These are phyloP conservation scores for Ichthyophthirius multifiliis DNA, from an alignment of 169 alveolate genomes.

Conservation along the genomic window DNA sequence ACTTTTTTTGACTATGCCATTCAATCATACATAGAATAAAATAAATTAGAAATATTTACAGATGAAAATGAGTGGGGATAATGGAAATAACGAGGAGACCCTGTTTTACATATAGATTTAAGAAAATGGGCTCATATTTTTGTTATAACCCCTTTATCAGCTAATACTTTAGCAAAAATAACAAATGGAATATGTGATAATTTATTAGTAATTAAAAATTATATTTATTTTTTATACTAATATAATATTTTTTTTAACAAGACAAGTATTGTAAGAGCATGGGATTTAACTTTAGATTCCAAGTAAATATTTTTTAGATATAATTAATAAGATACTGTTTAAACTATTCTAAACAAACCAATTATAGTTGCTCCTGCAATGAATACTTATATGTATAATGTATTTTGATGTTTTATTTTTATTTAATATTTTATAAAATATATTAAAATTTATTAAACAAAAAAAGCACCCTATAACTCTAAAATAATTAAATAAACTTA, in stretches of 20 bases:
- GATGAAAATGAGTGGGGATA: slow-evolving; percentile 77
- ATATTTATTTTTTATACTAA: background rate
- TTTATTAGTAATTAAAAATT: slow-evolving; percentile 67
- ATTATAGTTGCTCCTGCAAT: slow-evolving; percentile 92
- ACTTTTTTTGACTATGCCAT: slow-evolving; percentile 41
- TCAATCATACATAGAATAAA: background rate
- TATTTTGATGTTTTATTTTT: background rate
- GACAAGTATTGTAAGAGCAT: slow-evolving; percentile 92
- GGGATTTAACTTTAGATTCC: slow-evolving; percentile 76
- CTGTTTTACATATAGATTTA: slow-evolving; percentile 80
- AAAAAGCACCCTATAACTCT: slow-evolving; percentile 84
- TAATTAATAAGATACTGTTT: background rate
- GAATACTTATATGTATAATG: slow-evolving; percentile 91
- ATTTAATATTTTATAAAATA: too few relatives aligned
- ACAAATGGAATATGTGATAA: slow-evolving; percentile 92
- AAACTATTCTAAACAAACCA: slow-evolving; percentile 58
- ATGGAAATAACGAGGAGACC: slow-evolving; percentile 78
- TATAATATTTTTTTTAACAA: slow-evolving; percentile 7
- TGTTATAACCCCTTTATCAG: slow-evolving; percentile 92
- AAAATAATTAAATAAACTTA: slow-evolving; percentile 61
- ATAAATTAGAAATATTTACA: background rate
- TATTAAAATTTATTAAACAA: background rate
- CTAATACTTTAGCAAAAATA: slow-evolving; percentile 92
- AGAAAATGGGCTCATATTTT: slow-evolving; percentile 90
- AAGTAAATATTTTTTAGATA: background rate